Conservation (phyloP, 2,329 filamentous ascomycete species). For the Teratosphaeria pseudoeucalypti region DNA sequence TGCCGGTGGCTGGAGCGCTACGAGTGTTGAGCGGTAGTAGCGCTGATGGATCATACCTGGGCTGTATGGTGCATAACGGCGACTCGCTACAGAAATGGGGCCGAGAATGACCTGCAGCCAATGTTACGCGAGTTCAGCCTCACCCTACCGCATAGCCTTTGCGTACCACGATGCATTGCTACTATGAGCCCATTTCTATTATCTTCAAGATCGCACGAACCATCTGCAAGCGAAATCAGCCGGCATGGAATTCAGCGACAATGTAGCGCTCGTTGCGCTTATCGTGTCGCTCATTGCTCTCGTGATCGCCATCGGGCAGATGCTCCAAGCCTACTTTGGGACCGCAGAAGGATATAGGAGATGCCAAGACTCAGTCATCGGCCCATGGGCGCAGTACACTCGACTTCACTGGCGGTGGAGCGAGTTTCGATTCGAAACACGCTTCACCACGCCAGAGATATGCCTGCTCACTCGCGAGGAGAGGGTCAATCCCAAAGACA, state of each 20-base stretch:
- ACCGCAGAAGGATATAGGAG: background rate
- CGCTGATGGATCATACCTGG: too few relatives aligned
- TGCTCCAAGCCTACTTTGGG: background rate
- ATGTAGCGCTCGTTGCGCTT: background rate
- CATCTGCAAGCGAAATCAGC: background rate
- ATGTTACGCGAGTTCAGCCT: background rate
- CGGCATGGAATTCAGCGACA: background rate
- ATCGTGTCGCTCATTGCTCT: background rate
- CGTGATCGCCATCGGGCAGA: background rate
- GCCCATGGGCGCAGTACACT: background rate
- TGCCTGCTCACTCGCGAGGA: background rate
- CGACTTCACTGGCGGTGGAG: background rate
- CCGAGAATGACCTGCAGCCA: background rate
- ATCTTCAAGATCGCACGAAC: background rate
- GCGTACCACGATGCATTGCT: background rate
- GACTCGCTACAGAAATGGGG: too few relatives aligned
- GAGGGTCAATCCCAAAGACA: background rate
- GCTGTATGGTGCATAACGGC: too few relatives aligned
- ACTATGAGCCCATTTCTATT: background rate
- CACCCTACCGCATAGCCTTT: background rate
- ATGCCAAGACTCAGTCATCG: background rate
- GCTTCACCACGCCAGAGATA: background rate
- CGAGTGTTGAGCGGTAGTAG: too few relatives aligned
- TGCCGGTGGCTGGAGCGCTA: too few relatives aligned
- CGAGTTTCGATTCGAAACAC: too few relatives aligned